Percentiles rank a stretch among this genome's conserved stretches.
phyloP scores from a whole-genome alignment of 129 eudicot genomes.

The Deinandra increscens region DNA sequence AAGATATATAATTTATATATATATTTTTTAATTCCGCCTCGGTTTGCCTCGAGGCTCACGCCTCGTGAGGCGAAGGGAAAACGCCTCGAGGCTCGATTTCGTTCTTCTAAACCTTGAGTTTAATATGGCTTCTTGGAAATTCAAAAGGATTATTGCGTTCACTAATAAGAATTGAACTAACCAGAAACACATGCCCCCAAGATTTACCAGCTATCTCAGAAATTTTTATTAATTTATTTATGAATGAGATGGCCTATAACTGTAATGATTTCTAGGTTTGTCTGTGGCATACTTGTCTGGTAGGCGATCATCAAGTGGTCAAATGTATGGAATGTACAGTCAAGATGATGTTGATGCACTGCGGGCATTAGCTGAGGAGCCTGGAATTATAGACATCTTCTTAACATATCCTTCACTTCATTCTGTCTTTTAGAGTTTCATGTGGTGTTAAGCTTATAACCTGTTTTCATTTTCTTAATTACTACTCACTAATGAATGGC shows the following conservation, averaged over 20 bases:
- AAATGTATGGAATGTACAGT: constrained; percentile 71
- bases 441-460: neutral
- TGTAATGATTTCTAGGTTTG: constrained; percentile 55
- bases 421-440: neutral
- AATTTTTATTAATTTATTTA: neutral
- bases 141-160: neutral
- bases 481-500: constrained; percentile 89
- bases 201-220: neutral
- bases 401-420: constrained; percentile 80
- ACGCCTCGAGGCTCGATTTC: too few relatives aligned
- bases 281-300: constrained; percentile 97
- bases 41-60: too few relatives aligned
- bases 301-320: constrained; percentile 67
- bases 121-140: too few relatives aligned
- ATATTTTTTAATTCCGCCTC: too few relatives aligned
- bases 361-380: constrained; percentile 93
- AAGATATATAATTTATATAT: too few relatives aligned
- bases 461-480: constrained; percentile 47
- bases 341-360: constrained; percentile 95
- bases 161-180: neutral
- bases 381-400: constrained; percentile 80
- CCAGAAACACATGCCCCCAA: neutral
- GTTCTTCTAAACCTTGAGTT: too few relatives aligned
- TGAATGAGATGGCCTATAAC: constrained; percentile 28
- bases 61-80: too few relatives aligned